A percentile compares a stretch with the other conserved stretches of the same genome.
phyloP scores from a whole-genome alignment of 495 filamentous ascomycete genomes.

The Hypoxylon intermedium region DNA sequence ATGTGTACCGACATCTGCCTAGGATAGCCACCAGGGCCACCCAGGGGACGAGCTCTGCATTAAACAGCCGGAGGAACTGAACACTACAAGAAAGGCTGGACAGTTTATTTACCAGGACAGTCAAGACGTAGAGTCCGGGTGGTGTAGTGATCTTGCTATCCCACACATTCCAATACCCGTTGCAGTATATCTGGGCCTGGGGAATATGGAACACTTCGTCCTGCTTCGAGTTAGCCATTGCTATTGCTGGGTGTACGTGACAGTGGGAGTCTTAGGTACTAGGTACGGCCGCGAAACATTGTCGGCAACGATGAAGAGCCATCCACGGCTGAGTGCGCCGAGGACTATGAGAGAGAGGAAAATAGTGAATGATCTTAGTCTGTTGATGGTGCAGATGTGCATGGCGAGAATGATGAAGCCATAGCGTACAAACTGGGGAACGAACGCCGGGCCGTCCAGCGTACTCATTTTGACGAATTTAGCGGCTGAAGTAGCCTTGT shows the following conservation, averaged over 20 bases:
- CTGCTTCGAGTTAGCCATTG: constrained; percentile 50
- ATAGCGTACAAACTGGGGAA: constrained; percentile 17
- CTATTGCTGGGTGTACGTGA: not conserved
- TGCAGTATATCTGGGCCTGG: constrained; percentile 87
- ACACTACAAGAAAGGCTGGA: constrained; percentile 51
- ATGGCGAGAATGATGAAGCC: constrained; percentile 12
- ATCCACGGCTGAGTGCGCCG: constrained; percentile 18
- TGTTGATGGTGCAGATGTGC: constrained; percentile 16
- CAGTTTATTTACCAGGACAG: constrained; percentile 51
- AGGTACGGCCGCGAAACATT: constrained; percentile 82
- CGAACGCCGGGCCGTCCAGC: constrained; percentile 9
- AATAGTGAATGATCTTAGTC: not conserved
- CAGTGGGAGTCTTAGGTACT: constrained; percentile 51
- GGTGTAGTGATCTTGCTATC: constrained; percentile 97
- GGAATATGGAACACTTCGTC: constrained; percentile 96
- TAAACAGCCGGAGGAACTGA: constrained; percentile 58
- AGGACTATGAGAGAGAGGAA: constrained; percentile 7
- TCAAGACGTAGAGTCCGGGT: constrained; percentile 75
- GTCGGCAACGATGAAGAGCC: constrained; percentile 51
- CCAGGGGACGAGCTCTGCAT: constrained; percentile 53
- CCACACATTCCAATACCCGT: constrained; percentile 77
- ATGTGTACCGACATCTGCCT: constrained; percentile 12
- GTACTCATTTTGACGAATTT: constrained; percentile 2
- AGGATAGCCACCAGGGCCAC: constrained; percentile 20
- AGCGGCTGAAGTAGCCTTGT: not conserved